Base-by-base conservation (phyloP, 148 eudicot genomes). In the Rhododendron simsii region DNA sequence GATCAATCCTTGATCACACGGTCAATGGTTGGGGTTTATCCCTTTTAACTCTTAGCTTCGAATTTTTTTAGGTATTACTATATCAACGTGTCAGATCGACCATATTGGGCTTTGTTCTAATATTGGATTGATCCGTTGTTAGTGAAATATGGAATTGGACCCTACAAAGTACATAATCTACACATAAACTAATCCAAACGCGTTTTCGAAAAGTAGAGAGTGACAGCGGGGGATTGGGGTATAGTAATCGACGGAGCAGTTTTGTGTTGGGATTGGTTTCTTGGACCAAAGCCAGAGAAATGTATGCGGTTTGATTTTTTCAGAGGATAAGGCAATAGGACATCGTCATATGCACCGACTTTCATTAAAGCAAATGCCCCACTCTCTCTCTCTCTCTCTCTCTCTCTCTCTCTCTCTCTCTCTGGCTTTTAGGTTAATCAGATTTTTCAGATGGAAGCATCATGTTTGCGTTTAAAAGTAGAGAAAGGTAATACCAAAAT, bases 381-480 rank as follows among this genome's bases (percentile, higher is more conserved):
- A 21, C 81, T 45, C 51, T 78, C 81, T 78, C 80, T 77, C 81
- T 78, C 81, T 47, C 80, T 39, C 48, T 39, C 26, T 41, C 48
- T 37, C 11, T 39, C 41, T 78, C 81, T 47, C 80, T 39, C 48
- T 39, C 26, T 41, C 48, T 37, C 11, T 39, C 41, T 39, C 41
- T 39, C 41, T 41, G 13, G 45, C 85, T 69, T 69, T 63, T 63
- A 3, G 39, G 39, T 51, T 4, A 16, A 41, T 83, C 69, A 78
- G 78, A 39, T 41, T 45, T 83, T 47, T 67, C 85, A 83, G n/a
- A 69, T 18, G 85, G 78, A 69, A 67, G 85, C 85, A 83, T 83
- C 78, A 83, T 83, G 78, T 59, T 45, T 69, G 57, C 85, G 85
- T 83, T 83, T 83, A 83, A 83, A 83, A 69, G 78, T 69, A 83